Conservation (phyloP, 2,329 filamentous ascomycete genomes). For the Knoxdaviesia capensis region DNA sequence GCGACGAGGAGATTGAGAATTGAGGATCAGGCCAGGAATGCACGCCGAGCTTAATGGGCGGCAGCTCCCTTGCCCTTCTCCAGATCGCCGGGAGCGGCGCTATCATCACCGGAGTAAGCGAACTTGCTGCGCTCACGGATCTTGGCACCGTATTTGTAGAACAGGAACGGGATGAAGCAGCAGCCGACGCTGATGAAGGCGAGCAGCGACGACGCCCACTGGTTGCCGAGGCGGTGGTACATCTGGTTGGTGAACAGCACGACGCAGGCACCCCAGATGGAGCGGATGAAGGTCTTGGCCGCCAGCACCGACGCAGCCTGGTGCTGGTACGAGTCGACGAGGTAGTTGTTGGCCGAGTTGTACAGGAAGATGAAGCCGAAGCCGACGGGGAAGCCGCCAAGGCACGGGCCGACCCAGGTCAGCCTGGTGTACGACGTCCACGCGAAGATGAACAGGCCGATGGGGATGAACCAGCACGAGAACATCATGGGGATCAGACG, state of each 20-base stretch:
- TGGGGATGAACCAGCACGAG: conserved; percentile 50
- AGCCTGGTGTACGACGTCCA: conserved; percentile 43
- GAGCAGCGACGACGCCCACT: conserved; percentile 57
- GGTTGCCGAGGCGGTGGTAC: conserved; percentile 50
- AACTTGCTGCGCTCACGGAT: conserved; percentile 53
- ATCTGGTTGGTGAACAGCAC: conserved; percentile 72
- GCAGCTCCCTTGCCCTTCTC: background rate
- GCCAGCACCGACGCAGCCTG: conserved; percentile 67
- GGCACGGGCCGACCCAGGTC: conserved; percentile 50
- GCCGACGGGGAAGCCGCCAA: conserved; percentile 53
- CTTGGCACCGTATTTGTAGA: conserved; percentile 54
- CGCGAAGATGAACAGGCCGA: conserved; percentile 37
- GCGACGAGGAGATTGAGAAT: no score
- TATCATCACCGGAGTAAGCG: conserved; percentile 46
- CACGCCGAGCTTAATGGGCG: no score
- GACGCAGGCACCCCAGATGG: conserved; percentile 58
- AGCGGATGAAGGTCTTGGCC: conserved; percentile 62
- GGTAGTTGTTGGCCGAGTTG: conserved; percentile 59
- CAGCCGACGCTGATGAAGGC: conserved; percentile 58
- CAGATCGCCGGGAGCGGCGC: conserved; percentile 6
- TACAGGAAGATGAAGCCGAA: conserved; percentile 75
- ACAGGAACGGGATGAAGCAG: conserved; percentile 65
- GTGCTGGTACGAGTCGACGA: conserved; percentile 42
- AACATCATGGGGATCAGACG: conserved; percentile 70
- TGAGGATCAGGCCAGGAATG: no score